These are phyloP conservation scores for Priceomyces castillae DNA, from an alignment of 805 yeast species.

Conservation along the genomic window DNA sequence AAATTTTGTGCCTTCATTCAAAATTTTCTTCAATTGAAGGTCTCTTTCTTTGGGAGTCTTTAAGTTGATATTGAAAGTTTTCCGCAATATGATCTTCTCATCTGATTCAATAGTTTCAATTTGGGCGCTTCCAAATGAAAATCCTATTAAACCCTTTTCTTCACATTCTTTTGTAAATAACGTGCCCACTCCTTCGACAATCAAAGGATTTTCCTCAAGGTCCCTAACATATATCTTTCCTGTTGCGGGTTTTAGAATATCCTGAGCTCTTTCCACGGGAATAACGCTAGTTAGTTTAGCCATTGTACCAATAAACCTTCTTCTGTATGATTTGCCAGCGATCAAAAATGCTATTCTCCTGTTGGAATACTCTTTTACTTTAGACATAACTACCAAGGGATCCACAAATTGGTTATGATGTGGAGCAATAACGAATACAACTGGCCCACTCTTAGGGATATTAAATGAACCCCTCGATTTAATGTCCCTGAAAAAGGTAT, in stretches of 20 bases:
- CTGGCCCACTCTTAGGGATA: slow-evolving; percentile 36
- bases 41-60: slow-evolving; percentile 10
- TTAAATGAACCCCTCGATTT: slow-evolving; percentile 36
- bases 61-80: slow-evolving; percentile 18
- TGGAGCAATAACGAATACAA: slow-evolving; percentile 42
- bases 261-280: slow-evolving; percentile 45
- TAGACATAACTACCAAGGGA: slow-evolving; percentile 36
- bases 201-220: slow-evolving; percentile 12
- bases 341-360: slow-evolving; percentile 35
- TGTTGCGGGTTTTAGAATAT: slow-evolving; percentile 25
- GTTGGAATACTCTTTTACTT: slow-evolving; percentile 28
- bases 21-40: slow-evolving; percentile 11
- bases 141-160: slow-evolving; percentile 36
- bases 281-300: slow-evolving; percentile 35
- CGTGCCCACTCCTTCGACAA: slow-evolving; percentile 34
- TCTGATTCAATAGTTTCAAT: slow-evolving; percentile 31
- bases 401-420: slow-evolving; percentile 45
- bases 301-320: slow-evolving; percentile 29
- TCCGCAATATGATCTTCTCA: slow-evolving; percentile 22
- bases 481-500: slow-evolving; percentile 42
- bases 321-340: slow-evolving; percentile 36
- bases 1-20: slow-evolving; percentile 28
- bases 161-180: slow-evolving; percentile 30
- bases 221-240: slow-evolving; percentile 29
- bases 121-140: slow-evolving; percentile 35